A percentile compares a stretch with the other conserved stretches of the same genome.
These are phyloP conservation scores for Suillus weaverae DNA, from an alignment of 768 basidiomycete genomes.

Conservation along the genomic window DNA sequence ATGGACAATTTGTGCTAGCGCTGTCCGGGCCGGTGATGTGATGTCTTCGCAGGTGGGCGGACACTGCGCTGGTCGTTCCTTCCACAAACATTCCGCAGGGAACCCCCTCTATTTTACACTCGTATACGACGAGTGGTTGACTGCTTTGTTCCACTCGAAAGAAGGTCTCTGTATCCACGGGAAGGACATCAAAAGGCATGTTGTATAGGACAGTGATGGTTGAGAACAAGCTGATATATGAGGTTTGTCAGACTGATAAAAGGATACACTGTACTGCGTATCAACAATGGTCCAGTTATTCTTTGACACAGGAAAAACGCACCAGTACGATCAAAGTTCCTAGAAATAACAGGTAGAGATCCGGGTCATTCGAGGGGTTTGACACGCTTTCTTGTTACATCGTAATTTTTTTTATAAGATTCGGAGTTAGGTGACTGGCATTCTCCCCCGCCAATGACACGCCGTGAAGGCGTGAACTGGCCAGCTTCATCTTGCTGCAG, in stretches of 20 bases:
- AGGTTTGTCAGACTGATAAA: background rate
- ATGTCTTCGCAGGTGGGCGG: conserved; percentile 10
- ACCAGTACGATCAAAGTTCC: background rate
- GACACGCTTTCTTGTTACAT: too few relatives aligned
- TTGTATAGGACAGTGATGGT: background rate
- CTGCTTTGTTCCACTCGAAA: background rate
- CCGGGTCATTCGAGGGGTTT: background rate
- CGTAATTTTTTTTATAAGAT: too few relatives aligned
- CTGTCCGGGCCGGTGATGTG: background rate
- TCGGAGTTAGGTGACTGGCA: too few relatives aligned
- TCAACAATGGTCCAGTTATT: background rate
- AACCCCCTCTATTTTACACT: background rate
- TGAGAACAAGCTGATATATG: too few relatives aligned
- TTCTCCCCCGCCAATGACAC: too few relatives aligned
- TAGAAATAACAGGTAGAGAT: background rate
- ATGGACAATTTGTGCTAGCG: background rate
- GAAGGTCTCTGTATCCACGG: background rate
- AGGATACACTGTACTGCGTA: background rate
- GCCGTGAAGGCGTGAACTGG: too few relatives aligned
- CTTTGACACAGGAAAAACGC: background rate
- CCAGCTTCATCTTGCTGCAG: too few relatives aligned
- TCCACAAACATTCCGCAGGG: background rate
- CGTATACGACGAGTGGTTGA: background rate
- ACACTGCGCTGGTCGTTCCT: background rate
- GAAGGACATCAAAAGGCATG: background rate